phyloP scores from a whole-genome alignment of 2,329 filamentous ascomycete genomes.

The Pezicula rhizophila region DNA sequence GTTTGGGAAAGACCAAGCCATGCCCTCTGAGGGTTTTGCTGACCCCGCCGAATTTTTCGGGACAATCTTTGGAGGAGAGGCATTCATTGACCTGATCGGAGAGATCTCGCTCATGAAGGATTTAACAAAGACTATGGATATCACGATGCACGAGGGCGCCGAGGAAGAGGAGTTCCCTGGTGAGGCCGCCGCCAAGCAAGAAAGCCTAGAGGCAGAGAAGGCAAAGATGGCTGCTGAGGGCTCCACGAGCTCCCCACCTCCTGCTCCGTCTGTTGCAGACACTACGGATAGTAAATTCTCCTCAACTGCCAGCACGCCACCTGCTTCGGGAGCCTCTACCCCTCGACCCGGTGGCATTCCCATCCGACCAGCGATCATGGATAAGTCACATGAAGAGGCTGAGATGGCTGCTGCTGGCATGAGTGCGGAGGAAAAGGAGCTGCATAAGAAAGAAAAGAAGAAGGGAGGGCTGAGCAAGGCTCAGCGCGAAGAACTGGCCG shows the following conservation, averaged over 20 bases:
- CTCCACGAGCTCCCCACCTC: slow-evolving; percentile 5
- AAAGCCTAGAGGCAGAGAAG: slow-evolving; percentile 38
- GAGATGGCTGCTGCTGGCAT: slow-evolving; percentile 58
- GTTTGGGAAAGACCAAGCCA: slow-evolving; percentile 90
- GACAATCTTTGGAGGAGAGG: slow-evolving; percentile 95
- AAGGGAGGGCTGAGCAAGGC: slow-evolving; percentile 83
- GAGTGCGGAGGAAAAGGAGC: slow-evolving; percentile 67
- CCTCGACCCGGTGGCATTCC: slow-evolving; percentile 49
- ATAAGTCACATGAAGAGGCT: slow-evolving; percentile 75
- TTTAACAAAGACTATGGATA: slow-evolving; percentile 96
- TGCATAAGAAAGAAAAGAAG: slow-evolving; percentile 81
- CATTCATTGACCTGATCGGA: slow-evolving; percentile 93
- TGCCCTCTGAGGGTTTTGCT: slow-evolving; percentile 86
- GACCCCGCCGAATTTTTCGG: slow-evolving; percentile 97
- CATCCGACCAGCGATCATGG: slow-evolving; percentile 80
- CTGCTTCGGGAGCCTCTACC: slow-evolving; percentile 34
- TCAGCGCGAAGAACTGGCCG: slow-evolving; percentile 84
- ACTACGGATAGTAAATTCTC: slow-evolving; percentile 8
- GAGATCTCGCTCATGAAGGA: slow-evolving; percentile 99
- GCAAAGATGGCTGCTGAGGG: slow-evolving; percentile 17
- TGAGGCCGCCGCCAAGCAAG: slow-evolving; percentile 49
- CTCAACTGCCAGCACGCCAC: slow-evolving; percentile 20
- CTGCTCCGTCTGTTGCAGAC: slow-evolving; percentile 17
- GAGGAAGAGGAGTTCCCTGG: slow-evolving; percentile 57
- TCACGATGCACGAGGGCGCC: slow-evolving; percentile 77